Evolutionary conservation across 2,329 filamentous ascomycete genomes (phyloP).

Genomic region (Fusarium sp.): DNA sequence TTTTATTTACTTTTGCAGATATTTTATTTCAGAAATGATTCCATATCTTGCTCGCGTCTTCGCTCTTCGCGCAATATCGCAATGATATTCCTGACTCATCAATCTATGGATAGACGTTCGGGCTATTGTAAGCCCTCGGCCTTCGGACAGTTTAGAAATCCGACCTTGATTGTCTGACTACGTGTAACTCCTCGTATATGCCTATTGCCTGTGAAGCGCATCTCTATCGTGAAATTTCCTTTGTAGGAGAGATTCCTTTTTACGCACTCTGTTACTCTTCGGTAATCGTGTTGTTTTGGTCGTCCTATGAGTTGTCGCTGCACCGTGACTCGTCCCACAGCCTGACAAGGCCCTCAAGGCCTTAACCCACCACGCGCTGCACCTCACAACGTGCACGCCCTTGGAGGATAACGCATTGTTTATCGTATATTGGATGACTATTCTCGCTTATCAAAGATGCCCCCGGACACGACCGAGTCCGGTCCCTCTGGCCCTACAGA

Average conservation of each 20-base stretch:
- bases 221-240: constrained; percentile 15
- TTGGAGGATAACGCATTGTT: not conserved
- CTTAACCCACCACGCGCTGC: not conserved
- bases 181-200: constrained; percentile 9
- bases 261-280: not conserved
- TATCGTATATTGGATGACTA: constrained; percentile 31
- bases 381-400: not conserved
- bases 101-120: constrained; percentile 14
- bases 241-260: constrained; percentile 9
- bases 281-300: not conserved
- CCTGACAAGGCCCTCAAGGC: constrained; percentile 8
- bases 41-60: constrained; percentile 21
- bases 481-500: constrained; percentile 34
- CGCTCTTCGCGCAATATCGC: constrained; percentile 2
- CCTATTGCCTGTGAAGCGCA: constrained; percentile 14
- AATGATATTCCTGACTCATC: constrained; percentile 38
- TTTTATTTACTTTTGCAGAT: not conserved
- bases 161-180: constrained; percentile 38
- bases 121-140: constrained; percentile 42
- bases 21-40: no score
- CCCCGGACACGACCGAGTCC: constrained; percentile 43
- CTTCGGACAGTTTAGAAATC: constrained; percentile 43
- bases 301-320: not conserved
- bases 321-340: not conserved
- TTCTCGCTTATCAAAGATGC: constrained; percentile 26